These are phyloP conservation scores for Lasiodiplodia sp. DNA, from an alignment of 2,329 filamentous ascomycete species.

Conservation along the genomic window DNA sequence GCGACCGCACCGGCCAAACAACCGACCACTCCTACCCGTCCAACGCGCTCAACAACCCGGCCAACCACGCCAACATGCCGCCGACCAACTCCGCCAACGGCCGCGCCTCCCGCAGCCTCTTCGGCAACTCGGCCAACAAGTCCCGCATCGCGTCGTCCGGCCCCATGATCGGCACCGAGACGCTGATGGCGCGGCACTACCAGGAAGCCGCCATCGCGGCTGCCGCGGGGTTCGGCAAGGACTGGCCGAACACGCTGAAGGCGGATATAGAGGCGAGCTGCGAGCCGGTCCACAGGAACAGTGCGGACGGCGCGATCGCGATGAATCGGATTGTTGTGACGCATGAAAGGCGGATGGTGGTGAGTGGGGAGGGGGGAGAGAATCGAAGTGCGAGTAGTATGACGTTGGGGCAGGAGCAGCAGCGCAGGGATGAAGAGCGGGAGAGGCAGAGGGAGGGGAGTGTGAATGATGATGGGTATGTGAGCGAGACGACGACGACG, in stretches of 20 bases:
- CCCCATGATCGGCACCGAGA: not conserved
- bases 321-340: slow-evolving; percentile 25
- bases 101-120: too few relatives aligned
- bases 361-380: not conserved
- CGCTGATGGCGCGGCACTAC: slow-evolving; percentile 9
- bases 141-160: not conserved
- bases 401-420: too few relatives aligned
- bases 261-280: slow-evolving; percentile 16
- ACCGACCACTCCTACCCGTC: slow-evolving; percentile 1
- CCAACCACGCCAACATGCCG: not conserved
- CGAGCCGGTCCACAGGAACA: not conserved
- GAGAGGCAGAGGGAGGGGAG: not conserved
- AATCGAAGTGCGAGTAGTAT: not conserved
- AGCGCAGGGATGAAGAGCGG: too few relatives aligned
- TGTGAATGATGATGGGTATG: not conserved
- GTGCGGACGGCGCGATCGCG: not conserved
- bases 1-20: slow-evolving; percentile 11
- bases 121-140: not conserved
- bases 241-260: slow-evolving; percentile 14
- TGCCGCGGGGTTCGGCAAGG: not conserved
- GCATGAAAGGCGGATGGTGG: slow-evolving; percentile 4
- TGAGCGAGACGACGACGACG: not conserved
- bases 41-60: not conserved
- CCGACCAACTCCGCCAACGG: too few relatives aligned
- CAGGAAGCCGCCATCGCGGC: slow-evolving; percentile 1